Percentiles rank a stretch among this genome's conserved stretches.
phyloP scores from a whole-genome alignment of 2,329 filamentous ascomycete species.

The Geosmithia morbida region DNA sequence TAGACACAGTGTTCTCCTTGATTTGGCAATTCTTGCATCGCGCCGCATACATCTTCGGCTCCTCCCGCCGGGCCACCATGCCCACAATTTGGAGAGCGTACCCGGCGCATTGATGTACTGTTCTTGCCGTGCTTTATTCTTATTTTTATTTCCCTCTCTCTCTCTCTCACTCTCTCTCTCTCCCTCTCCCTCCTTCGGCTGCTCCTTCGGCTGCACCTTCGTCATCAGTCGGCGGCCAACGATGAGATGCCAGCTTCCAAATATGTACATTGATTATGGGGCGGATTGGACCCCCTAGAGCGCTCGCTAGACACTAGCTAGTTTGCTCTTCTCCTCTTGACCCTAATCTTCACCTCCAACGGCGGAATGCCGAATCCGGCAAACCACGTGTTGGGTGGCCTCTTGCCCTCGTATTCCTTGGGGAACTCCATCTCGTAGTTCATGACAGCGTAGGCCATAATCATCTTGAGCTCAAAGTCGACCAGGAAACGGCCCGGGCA shows the following conservation, averaged over 20 bases:
- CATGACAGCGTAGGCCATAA: slow-evolving; percentile 15
- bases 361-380: slow-evolving; percentile 4
- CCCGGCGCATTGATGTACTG: too few relatives aligned
- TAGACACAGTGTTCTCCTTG: too few relatives aligned
- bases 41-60: neutral
- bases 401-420: slow-evolving; percentile 4
- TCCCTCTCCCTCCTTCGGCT: too few relatives aligned
- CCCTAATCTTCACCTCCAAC: neutral
- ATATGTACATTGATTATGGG: neutral
- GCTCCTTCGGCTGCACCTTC: too few relatives aligned
- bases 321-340: neutral
- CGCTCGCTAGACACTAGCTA: neutral
- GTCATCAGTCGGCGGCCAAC: too few relatives aligned
- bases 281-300: neutral
- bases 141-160: neutral
- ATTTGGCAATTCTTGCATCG: neutral
- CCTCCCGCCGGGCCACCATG: neutral
- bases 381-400: slow-evolving; percentile 5
- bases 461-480: slow-evolving; percentile 21
- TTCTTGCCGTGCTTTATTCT: neutral
- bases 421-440: slow-evolving; percentile 14
- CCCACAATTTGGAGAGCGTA: neutral
- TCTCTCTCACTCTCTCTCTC: too few relatives aligned
- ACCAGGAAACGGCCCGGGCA: slow-evolving; percentile 25
- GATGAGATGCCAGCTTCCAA: neutral